Percentiles rank a stretch among this genome's conserved stretches.
Evolutionary conservation across 2,329 filamentous ascomycete species (phyloP).

Genomic region (Aspergillus novofumigatus): DNA sequence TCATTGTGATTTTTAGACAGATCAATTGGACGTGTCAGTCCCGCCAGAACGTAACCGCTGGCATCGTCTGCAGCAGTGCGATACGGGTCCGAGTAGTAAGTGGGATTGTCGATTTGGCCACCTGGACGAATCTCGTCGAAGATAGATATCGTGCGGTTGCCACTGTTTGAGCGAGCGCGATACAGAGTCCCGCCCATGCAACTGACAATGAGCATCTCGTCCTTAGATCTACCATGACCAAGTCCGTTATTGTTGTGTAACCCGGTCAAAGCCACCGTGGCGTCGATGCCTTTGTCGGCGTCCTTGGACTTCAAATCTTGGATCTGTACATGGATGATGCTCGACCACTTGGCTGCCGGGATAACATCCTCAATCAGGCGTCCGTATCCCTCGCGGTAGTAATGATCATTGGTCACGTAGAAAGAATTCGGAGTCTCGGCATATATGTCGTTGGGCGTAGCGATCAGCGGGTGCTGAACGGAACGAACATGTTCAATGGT

Average conservation of each 20-base stretch:
- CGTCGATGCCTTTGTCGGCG: slow-evolving; percentile 37
- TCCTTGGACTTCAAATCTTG: slow-evolving; percentile 17
- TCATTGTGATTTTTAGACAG: slow-evolving; percentile 33
- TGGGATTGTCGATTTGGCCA: slow-evolving; percentile 54
- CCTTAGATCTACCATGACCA: slow-evolving; percentile 42
- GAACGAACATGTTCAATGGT: slow-evolving; percentile 49
- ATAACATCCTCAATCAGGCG: slow-evolving; percentile 48
- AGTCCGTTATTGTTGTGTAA: slow-evolving; percentile 57
- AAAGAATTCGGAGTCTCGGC: slow-evolving; percentile 47
- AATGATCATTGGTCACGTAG: slow-evolving; percentile 60
- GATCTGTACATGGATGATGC: slow-evolving; percentile 46
- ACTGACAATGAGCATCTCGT: slow-evolving; percentile 35
- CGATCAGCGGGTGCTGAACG: slow-evolving; percentile 50
- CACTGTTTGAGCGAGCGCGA: slow-evolving; percentile 25
- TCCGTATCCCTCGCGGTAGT: slow-evolving; percentile 47
- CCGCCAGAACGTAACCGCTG: slow-evolving; percentile 53
- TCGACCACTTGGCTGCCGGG: slow-evolving; percentile 46
- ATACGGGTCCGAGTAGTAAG: slow-evolving; percentile 55
- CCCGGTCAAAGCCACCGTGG: slow-evolving; percentile 40
- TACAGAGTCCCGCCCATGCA: slow-evolving; percentile 47
- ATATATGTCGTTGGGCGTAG: slow-evolving; percentile 57
- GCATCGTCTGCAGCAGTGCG: slow-evolving; percentile 41
- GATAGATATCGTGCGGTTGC: slow-evolving; percentile 38
- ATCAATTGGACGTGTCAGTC: slow-evolving; percentile 42
- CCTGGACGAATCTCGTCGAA: slow-evolving; percentile 44